Percentiles rank a stretch among this genome's conserved stretches.
These are phyloP conservation scores for Podospora sp. DNA, from an alignment of 495 filamentous ascomycete species.

Conservation along the genomic window DNA sequence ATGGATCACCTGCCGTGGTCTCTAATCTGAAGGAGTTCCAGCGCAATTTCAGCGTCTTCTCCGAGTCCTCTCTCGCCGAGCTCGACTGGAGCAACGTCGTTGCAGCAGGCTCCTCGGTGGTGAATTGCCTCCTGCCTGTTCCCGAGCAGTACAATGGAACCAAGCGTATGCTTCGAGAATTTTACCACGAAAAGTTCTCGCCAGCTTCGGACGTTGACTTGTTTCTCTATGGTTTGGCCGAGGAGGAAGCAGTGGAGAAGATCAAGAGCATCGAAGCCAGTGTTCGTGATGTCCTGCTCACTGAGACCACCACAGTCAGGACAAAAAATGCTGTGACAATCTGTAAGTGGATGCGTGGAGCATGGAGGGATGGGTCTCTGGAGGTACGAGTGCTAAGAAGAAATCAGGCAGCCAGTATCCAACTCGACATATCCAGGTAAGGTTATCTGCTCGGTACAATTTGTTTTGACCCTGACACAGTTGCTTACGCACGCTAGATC, in stretches of 20 bases:
- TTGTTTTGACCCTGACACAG: background rate
- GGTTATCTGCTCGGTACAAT: background rate
- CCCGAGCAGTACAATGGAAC: conserved; percentile 63
- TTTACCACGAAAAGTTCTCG: conserved; percentile 76
- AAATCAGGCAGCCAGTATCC: conserved; percentile 70
- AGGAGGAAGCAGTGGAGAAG: conserved; percentile 74
- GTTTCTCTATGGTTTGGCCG: conserved; percentile 76
- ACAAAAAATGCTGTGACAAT: conserved; percentile 87
- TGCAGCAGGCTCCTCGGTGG: conserved; percentile 74
- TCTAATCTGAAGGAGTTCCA: conserved; percentile 66
- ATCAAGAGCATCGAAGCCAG: conserved; percentile 74
- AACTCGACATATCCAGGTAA: conserved; percentile 69
- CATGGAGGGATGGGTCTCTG: background rate
- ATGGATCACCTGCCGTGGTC: conserved; percentile 67
- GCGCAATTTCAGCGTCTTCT: conserved; percentile 77
- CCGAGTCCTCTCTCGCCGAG: conserved; percentile 63
- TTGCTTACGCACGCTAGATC: conserved; percentile 54
- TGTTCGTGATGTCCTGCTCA: conserved; percentile 71
- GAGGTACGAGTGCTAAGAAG: background rate
- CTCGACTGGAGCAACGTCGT: conserved; percentile 78
- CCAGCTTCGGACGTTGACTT: conserved; percentile 85
- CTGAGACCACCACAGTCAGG: conserved; percentile 73
- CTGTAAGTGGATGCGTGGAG: conserved; percentile 31
- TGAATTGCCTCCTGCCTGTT: conserved; percentile 72
- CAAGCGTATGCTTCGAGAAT: conserved; percentile 68